Conservation (phyloP, 805 yeast genomes). For the Hanseniaspora meyeri region DNA sequence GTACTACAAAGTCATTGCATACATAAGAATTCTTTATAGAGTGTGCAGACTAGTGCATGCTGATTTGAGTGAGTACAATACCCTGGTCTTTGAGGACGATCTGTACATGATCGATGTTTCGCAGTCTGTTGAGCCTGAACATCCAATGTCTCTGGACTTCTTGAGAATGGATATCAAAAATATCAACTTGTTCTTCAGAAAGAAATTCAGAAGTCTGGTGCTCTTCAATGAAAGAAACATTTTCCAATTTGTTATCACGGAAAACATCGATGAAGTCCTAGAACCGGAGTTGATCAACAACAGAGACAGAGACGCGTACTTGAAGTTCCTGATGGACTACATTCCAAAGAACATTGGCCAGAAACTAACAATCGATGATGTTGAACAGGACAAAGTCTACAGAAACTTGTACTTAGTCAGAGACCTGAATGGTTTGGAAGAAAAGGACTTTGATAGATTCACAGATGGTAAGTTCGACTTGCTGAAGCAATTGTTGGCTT, state of each 20-base stretch:
- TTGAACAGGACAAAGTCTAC: constrained; percentile 75
- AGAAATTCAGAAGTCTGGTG: constrained; percentile 45
- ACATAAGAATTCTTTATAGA: constrained; percentile 79
- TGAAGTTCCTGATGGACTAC: constrained; percentile 27
- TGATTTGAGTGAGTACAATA: constrained; percentile 88
- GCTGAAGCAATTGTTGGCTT: constrained; percentile 50
- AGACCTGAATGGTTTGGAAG: constrained; percentile 74
- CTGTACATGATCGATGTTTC: constrained; percentile 90
- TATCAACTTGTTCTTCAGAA: constrained; percentile 73
- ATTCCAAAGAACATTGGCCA: constrained; percentile 40
- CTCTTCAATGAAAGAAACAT: constrained; percentile 72
- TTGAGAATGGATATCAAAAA: constrained; percentile 95
- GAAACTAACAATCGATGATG: constrained; percentile 40
- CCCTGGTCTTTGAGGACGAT: constrained; percentile 67
- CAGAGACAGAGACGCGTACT: constrained; percentile 25
- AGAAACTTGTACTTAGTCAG: constrained; percentile 67
- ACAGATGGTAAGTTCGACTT: constrained; percentile 71
- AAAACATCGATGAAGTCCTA: constrained; percentile 22
- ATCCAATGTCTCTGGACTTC: constrained; percentile 91
- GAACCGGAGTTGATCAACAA: constrained; percentile 25
- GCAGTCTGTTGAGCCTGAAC: constrained; percentile 95
- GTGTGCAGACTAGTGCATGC: constrained; percentile 90
- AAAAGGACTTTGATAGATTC: constrained; percentile 74
- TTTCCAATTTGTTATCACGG: constrained; percentile 62
- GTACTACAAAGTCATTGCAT: constrained; percentile 67